Evolutionary conservation across 495 filamentous ascomycete species (phyloP), one percentile per base, ranked within the genome.

Genomic region (Annulohypoxylon stygium): DNA sequence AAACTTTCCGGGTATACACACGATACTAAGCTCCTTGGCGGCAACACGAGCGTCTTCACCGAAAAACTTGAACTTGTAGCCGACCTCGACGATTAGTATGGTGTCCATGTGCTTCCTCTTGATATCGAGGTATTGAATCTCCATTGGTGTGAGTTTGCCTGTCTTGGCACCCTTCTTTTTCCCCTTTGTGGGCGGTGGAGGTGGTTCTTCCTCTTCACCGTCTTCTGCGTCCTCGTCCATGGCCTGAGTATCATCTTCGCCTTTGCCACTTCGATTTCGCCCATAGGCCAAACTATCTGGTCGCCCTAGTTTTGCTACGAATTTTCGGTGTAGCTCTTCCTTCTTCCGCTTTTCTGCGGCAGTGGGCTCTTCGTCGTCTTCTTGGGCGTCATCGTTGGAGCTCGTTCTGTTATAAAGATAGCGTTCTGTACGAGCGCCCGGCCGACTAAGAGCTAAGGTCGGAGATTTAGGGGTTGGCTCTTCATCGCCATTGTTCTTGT

Each of bases 41-140:
- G 96, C 97, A 63, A 90, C 87, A 64, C 94, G 88, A 5, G 96
- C 96, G 84, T 99, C 96, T 76, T 98, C 95, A n/a, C 97, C 96
- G 75, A 97, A 97, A 84, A 99, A 97, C 47, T 91, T 88, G 83
- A 96, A 99, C 79, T 99, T 99, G 79, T 99, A 99, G 30, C 96
- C 96, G 4, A 99, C 96, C 76, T 99, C 94, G 18, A 98, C 89
- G 2, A 97, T 89, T 43, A 99, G 81, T 8, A 98, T 65, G 0
- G 95, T 95, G 75, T 97, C 95, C 85, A 94, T 90, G 78, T 98
- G 88, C 70, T 95, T 93, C 62, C 89, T 86, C 83, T 99, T 99
- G 74, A 99, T 97, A 18, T 97, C 93, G 12, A 99, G 86, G 39
- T 97, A 89, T 73, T 98, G 96, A 54, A 92, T 89, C 78, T 97